Conservation (phyloP, 768 basidiomycete species). For the Hericium rajendrae region DNA sequence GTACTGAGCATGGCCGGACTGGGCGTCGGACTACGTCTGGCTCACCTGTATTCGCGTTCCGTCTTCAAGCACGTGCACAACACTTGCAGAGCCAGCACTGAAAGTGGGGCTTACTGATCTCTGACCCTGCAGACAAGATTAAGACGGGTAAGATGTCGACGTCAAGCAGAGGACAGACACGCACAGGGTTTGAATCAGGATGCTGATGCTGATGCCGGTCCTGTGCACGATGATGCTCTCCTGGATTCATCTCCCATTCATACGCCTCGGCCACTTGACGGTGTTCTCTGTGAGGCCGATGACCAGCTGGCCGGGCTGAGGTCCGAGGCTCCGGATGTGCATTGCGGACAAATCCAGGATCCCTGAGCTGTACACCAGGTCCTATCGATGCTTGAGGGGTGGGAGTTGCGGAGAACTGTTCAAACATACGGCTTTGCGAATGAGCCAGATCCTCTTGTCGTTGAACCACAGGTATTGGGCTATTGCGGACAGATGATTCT, state of each 20-base stretch:
- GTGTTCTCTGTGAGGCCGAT: not conserved
- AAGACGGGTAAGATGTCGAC: no score
- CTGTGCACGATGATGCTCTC: not conserved
- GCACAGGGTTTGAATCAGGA: no score
- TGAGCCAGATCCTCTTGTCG: conserved; percentile 2
- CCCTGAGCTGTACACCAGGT: no score
- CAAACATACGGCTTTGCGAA: conserved; percentile 6
- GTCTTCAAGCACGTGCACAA: conserved; percentile 8
- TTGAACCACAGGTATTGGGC: conserved; percentile 11
- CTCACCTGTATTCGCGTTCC: conserved; percentile 9
- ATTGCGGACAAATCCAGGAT: no score
- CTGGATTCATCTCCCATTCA: not conserved
- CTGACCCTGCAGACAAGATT: not conserved
- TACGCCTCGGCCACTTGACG: not conserved
- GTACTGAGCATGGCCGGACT: not conserved
- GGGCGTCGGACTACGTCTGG: not conserved
- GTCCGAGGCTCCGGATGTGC: not conserved
- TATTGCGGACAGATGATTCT: conserved; percentile 4
- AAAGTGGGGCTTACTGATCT: not conserved
- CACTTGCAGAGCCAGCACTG: conserved; percentile 8
- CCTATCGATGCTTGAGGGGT: not conserved
- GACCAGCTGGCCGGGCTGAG: not conserved
- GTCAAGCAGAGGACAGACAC: no score
- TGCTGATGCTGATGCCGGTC: not conserved
- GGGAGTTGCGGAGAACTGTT: conserved; percentile 3